Evolutionary conservation across 108 stramenopile species (phyloP), one percentile per base, ranked within the genome.

Genomic region (Pseudonitzschia pungens): DNA sequence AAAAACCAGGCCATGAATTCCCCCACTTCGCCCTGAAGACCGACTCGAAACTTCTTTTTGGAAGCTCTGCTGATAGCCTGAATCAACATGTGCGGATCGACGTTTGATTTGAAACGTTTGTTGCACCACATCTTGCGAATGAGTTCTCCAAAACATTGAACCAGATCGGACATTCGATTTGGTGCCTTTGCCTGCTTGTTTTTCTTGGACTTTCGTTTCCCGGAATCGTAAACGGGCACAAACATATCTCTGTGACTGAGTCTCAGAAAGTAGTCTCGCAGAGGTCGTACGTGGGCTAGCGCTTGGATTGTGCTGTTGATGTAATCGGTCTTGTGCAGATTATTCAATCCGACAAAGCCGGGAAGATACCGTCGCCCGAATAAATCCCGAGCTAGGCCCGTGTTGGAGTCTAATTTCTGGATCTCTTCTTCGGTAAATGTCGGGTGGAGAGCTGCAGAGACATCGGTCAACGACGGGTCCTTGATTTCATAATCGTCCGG

Each of bases 1-100:
- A 99, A 73, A 10, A 99, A 82, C 99, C 99, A 99, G 4, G 95
- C 80, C 81, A 98, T 68, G 50, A 98, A 96, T 65, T 99, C 97
- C 21, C 92, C 93, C 26, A 93, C 94, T 53, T 99, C 98, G 5
- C 89, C 86, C 75, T 91, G 94, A 42, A 75, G 57, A 2, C 96
- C 97, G 24, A 97, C 90, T 33, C 72, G 72, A 83, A 96, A 99
- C n/a, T 82, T 73, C 64, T 94, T 94, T 33, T 96, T 89, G 31
- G 93, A 95, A 18, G 93, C 92, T 24, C 82, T 75, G 11, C 84
- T 80, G 32, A 99, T 86, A 12, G 89, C 94, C 71, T 98, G 96
- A 22, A 98, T 82, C 57, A 99, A 80, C 77, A 92, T 95, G 81
- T 99, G 97, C 24, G 99, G 98, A 68, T 97, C 97, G 32, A 99